These are phyloP conservation scores for Trichophyton mentagrophytes DNA, from an alignment of 2,329 filamentous ascomycete genomes.

Conservation along the genomic window DNA sequence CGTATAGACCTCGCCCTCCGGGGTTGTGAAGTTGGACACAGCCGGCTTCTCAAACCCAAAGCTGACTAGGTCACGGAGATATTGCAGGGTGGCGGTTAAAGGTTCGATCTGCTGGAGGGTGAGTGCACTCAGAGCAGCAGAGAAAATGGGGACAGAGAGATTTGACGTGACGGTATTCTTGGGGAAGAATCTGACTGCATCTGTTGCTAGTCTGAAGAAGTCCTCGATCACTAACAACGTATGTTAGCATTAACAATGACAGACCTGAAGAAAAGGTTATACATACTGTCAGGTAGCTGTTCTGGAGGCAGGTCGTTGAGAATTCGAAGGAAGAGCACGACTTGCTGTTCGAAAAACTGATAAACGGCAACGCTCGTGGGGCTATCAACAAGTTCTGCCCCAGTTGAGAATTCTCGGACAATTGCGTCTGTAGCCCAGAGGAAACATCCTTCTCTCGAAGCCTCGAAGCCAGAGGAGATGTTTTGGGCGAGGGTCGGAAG, in stretches of 20 bases:
- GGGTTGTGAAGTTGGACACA: slow-evolving; percentile 44
- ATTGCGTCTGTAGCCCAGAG: slow-evolving; percentile 97
- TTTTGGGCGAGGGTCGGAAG: slow-evolving; percentile 78
- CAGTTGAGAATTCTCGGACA: slow-evolving; percentile 86
- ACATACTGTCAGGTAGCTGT: slow-evolving; percentile 57
- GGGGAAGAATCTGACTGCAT: slow-evolving; percentile 87
- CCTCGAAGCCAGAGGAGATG: slow-evolving; percentile 70
- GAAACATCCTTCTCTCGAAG: slow-evolving; percentile 87
- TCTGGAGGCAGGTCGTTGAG: slow-evolving; percentile 70
- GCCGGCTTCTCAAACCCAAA: slow-evolving; percentile 66
- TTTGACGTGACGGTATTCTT: slow-evolving; percentile 66
- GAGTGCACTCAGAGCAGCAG: slow-evolving; percentile 74
- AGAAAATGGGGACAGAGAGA: slow-evolving; percentile 69
- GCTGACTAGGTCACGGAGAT: slow-evolving; percentile 77
- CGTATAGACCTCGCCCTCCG: slow-evolving; percentile 46
- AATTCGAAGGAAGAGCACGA: slow-evolving; percentile 75
- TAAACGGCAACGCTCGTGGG: slow-evolving; percentile 81
- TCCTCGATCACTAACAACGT: slow-evolving; percentile 63
- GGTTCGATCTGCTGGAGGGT: slow-evolving; percentile 85
- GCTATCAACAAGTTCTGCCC: slow-evolving; percentile 69
- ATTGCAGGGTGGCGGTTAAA: slow-evolving; percentile 81
- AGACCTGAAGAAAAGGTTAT: background rate
- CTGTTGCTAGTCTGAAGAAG: slow-evolving; percentile 85
- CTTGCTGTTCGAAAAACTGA: slow-evolving; percentile 87
- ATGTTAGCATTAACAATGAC: slow-evolving; percentile 10